phyloP scores from a whole-genome alignment of 2,329 filamentous ascomycete genomes.

The Torrubiellomyces zombiae region DNA sequence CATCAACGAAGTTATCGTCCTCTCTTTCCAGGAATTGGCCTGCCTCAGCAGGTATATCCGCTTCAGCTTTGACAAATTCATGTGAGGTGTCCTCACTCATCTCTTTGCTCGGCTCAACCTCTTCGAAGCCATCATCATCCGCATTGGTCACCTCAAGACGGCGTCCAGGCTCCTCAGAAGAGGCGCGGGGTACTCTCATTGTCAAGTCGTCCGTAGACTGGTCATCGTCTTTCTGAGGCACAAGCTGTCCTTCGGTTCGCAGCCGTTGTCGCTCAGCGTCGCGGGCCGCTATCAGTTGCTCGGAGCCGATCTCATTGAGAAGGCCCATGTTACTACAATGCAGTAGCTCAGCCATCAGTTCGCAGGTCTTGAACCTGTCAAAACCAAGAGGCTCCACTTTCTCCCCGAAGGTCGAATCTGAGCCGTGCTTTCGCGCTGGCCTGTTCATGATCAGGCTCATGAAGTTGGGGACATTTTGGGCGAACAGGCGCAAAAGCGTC shows the following conservation, averaged over 20 bases:
- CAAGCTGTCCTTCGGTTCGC: constrained; percentile 58
- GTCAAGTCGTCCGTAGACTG: constrained; percentile 39
- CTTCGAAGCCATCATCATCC: constrained; percentile 84
- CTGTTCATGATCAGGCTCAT: constrained; percentile 77
- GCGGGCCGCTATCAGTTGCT: constrained; percentile 65
- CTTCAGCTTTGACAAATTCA: constrained; percentile 45
- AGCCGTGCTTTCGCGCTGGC: constrained; percentile 52
- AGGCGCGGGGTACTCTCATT: constrained; percentile 35
- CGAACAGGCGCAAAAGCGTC: constrained; percentile 75
- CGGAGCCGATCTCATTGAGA: constrained; percentile 78
- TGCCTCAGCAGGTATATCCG: constrained; percentile 25
- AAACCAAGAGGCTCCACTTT: constrained; percentile 91
- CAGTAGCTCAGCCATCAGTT: constrained; percentile 91
- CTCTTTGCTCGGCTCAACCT: constrained; percentile 56
- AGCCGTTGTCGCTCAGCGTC: constrained; percentile 70
- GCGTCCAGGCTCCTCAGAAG: constrained; percentile 39
- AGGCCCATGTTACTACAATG: constrained; percentile 99
- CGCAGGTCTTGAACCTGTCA: constrained; percentile 96
- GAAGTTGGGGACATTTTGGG: constrained; percentile 80
- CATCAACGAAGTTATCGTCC: constrained; percentile 63
- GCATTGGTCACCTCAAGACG: constrained; percentile 67
- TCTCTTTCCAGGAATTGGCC: constrained; percentile 27
- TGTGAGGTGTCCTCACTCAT: constrained; percentile 58
- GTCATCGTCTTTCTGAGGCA: constrained; percentile 21
- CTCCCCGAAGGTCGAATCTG: constrained; percentile 77